A percentile compares a stretch with the other conserved stretches of the same genome.
These are phyloP conservation scores for Cryptococcus sp. DNA, from an alignment of 1,284 basidiomycete species.

Conservation along the genomic window DNA sequence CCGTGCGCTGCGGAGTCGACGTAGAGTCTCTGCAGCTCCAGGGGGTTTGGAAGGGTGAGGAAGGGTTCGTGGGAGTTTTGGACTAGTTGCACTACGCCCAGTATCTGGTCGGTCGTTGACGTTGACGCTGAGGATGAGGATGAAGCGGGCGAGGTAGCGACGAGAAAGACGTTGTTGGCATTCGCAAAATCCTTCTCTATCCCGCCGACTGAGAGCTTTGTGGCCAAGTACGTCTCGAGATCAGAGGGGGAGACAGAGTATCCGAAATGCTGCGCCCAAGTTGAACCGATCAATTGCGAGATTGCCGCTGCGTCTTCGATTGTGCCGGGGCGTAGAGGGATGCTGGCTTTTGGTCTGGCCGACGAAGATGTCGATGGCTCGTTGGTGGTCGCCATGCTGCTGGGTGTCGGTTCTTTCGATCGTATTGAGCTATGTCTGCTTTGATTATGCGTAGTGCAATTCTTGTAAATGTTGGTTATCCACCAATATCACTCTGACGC, in stretches of 20 bases:
- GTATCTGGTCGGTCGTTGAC: neutral
- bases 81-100: neutral
- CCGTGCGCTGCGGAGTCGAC: constrained; percentile 32
- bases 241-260: constrained; percentile 10
- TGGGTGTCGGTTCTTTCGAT: no score
- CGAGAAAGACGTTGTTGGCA: neutral
- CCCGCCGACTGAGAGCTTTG: neutral
- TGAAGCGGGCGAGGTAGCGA: neutral
- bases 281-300: constrained; percentile 12
- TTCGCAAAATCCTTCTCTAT: neutral
- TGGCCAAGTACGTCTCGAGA: neutral
- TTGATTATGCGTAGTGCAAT: no score
- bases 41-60: constrained; percentile 1
- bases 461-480: no score
- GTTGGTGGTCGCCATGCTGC: no score
- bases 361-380: no score
- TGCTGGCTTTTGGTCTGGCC: no score
- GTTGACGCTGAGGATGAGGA: neutral
- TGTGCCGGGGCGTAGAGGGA: constrained; percentile 5
- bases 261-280: constrained; percentile 17
- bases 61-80: neutral
- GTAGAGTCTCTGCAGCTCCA: constrained; percentile 31
- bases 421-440: no score
- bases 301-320: constrained; percentile 10
- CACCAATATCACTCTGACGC: no score